Evolutionary conservation across 176 grass and related monocot genomes (phyloP).

Genomic region (Oryza officinalis): DNA sequence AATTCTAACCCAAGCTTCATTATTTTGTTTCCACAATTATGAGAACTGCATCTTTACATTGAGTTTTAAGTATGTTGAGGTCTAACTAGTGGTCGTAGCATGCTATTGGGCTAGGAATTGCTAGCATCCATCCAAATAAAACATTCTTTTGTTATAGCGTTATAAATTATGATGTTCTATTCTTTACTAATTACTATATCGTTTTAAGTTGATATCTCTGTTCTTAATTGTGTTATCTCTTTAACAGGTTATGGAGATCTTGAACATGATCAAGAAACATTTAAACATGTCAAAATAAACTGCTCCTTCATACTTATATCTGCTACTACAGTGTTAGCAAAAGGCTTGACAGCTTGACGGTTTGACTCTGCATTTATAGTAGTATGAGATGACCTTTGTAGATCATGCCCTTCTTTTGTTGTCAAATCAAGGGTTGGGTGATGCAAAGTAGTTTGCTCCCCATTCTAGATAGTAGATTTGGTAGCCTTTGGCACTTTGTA

Average conservation of each 20-base stretch:
- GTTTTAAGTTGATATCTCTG: neutral
- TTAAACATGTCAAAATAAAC: constrained; percentile 48
- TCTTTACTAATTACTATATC: neutral
- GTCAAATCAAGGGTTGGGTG: constrained; percentile 20
- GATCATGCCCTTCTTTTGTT: constrained; percentile 21
- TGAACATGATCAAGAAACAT: constrained; percentile 65
- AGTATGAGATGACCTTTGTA: neutral
- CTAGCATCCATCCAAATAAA: constrained; percentile 13
- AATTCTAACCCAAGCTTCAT: neutral
- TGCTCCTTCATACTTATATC: neutral
- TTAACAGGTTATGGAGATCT: constrained; percentile 60
- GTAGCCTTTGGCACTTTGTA: constrained; percentile 37
- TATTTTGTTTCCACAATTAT: constrained; percentile 10
- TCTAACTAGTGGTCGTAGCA: neutral
- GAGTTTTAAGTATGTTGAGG: constrained; percentile 1
- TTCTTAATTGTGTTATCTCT: neutral
- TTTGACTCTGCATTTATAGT: neutral
- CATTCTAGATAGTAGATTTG: constrained; percentile 28
- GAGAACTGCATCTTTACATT: neutral
- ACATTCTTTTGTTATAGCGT: neutral
- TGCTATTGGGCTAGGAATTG: constrained; percentile 11
- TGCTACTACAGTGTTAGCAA: neutral
- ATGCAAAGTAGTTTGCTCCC: constrained; percentile 38
- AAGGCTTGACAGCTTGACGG: neutral
- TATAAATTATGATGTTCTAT: neutral